Evolutionary conservation across 176 grass and related monocot species (phyloP).

Genomic region (Rhynchospora breviuscula): DNA sequence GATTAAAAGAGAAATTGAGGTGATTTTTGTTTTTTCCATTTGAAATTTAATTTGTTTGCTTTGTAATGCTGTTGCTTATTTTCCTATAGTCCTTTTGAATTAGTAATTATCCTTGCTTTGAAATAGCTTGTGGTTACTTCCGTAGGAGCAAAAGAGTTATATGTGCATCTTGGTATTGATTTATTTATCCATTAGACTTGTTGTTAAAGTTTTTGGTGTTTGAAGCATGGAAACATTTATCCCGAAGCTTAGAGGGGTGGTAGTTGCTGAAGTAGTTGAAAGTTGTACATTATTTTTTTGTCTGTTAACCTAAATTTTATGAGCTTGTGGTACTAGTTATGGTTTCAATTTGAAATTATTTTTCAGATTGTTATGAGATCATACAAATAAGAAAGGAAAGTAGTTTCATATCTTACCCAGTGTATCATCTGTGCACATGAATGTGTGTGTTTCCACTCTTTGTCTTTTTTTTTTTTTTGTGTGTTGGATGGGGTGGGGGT

Average conservation of each 20-base stretch:
- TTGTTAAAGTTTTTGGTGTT: neutral
- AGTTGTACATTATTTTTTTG: neutral
- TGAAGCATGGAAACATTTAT: neutral
- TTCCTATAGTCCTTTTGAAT: neutral
- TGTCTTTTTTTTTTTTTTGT: no score
- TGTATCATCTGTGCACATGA: neutral
- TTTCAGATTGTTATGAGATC: neutral
- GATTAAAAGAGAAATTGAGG: constrained; percentile 91
- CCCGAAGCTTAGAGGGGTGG: neutral
- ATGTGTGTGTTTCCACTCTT: neutral
- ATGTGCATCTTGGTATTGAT: neutral
- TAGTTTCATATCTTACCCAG: neutral
- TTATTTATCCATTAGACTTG: neutral
- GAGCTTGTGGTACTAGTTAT: neutral
- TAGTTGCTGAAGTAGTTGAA: neutral
- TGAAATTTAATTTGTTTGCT: constrained; percentile 6
- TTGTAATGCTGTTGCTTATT: neutral
- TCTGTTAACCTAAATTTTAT: neutral
- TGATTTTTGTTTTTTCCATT: constrained; percentile 9
- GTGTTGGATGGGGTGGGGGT: neutral
- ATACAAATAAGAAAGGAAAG: neutral
- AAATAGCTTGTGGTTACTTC: neutral
- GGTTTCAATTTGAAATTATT: neutral
- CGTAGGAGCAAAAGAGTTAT: neutral
- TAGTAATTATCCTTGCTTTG: neutral